Evolutionary conservation across 371 early-diverging fungal species (phyloP).

Genomic region (Mucor indicus): DNA sequence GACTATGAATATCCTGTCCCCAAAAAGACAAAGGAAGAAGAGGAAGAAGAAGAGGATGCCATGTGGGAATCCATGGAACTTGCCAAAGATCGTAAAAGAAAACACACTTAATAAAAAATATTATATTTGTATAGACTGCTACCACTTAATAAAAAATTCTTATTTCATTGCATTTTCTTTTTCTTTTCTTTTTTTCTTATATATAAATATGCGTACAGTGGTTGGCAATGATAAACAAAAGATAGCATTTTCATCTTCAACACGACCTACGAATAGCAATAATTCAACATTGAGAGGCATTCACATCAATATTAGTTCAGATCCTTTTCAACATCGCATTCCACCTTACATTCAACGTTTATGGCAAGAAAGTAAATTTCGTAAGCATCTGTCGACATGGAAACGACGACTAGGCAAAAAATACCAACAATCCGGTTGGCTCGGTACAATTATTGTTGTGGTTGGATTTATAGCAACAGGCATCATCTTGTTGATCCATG

Average conservation of each 20-base stretch:
- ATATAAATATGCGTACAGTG: conserved; percentile 10
- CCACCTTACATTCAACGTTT: conserved; percentile 42
- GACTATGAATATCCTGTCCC: conserved; percentile 39
- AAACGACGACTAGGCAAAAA: conserved; percentile 23
- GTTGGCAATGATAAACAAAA: conserved; percentile 4
- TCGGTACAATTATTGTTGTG: conserved; percentile 13
- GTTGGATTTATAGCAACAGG: conserved; percentile 19
- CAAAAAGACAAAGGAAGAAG: conserved; percentile 27
- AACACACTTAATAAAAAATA: conserved; percentile 1
- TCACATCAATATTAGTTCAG: conserved; percentile 52
- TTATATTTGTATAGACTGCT: too few species aligned
- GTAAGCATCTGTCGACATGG: conserved; percentile 13
- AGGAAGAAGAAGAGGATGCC: conserved; percentile 46
- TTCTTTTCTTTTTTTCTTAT: too few species aligned
- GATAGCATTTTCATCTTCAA: conserved; percentile 10
- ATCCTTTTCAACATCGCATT: conserved; percentile 52
- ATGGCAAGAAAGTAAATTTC: conserved; percentile 45
- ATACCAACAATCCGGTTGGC: conserved; percentile 22
- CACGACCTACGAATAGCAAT: conserved; percentile 1
- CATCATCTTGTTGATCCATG: conserved; percentile 33
- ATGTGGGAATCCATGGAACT: conserved; percentile 48
- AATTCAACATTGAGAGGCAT: conserved; percentile 35
- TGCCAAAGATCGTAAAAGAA: conserved; percentile 21
- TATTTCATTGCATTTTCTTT: too few species aligned
- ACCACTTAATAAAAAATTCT: too few species aligned